phyloP scores from a whole-genome alignment of 306 rosid genomes.

The Aeschynomene evenia region DNA sequence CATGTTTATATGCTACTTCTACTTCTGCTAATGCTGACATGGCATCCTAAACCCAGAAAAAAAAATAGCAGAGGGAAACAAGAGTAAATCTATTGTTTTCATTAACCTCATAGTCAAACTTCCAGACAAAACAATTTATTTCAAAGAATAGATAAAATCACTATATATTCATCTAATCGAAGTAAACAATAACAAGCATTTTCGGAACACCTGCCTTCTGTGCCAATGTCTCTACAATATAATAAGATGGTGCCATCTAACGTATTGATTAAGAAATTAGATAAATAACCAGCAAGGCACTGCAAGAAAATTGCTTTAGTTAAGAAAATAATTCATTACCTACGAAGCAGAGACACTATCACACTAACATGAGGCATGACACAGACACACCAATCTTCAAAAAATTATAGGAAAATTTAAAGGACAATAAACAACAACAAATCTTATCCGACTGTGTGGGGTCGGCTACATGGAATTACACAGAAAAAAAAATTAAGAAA shows the following conservation, averaged over 20 bases:
- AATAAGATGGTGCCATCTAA: not conserved
- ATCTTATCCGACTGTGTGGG: no score
- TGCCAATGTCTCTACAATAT: not conserved
- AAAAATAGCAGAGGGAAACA: conserved; percentile 4
- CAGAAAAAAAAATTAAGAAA: no score
- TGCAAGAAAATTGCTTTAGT: not conserved
- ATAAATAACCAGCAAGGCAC: conserved; percentile 1
- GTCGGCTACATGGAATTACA: no score
- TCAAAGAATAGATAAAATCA: not conserved
- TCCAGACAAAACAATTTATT: not conserved
- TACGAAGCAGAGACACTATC: no score
- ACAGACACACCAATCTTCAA: no score
- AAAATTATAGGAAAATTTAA: no score
- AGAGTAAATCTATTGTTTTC: not conserved
- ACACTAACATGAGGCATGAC: no score
- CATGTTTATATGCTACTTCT: conserved; percentile 75
- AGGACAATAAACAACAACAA: no score
- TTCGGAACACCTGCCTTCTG: conserved; percentile 4
- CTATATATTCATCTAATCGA: conserved; percentile 15
- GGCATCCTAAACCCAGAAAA: conserved; percentile 52
- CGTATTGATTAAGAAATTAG: conserved; percentile 11
- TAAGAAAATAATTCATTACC: conserved; percentile 3
- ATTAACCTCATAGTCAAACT: conserved; percentile 2
- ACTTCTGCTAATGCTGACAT: conserved; percentile 61
- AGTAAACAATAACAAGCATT: conserved; percentile 5